Conservation (phyloP, 768 basidiomycete genomes). For the Psilocybe sp. region DNA sequence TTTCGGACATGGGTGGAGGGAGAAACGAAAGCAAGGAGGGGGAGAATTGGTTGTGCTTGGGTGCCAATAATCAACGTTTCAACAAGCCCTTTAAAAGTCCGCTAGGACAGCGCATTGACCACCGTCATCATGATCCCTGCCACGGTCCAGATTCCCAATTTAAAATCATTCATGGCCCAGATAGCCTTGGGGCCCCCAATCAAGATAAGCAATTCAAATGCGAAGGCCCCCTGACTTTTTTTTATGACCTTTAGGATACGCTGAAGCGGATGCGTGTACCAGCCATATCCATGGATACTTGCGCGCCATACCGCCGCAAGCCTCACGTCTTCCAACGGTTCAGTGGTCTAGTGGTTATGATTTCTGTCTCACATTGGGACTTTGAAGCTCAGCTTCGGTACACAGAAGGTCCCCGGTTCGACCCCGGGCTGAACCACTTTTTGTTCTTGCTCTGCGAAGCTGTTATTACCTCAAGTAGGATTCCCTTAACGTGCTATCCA, state of each 20-base stretch:
- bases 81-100: conserved; percentile 40
- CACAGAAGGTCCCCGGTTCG: conserved; percentile 44
- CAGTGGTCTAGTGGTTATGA: conserved; percentile 45
- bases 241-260: too few species aligned
- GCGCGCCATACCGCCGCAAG: too few species aligned
- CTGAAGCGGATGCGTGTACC: too few species aligned
- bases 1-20: conserved; percentile 38
- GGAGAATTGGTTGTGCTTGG: conserved; percentile 31
- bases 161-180: too few species aligned
- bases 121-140: conserved; percentile 20
- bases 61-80: conserved; percentile 26
- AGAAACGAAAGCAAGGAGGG: conserved; percentile 19
- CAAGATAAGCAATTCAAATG: too few species aligned
- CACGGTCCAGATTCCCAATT: too few species aligned
- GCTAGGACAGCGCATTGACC: conserved; percentile 44
- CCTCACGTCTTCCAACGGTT: conserved; percentile 7
- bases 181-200: too few species aligned
- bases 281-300: too few species aligned
- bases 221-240: too few species aligned
- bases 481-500: too few species aligned
- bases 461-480: too few species aligned
- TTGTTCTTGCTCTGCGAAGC: too few species aligned
- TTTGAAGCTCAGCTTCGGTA: conserved; percentile 5
- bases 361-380: conserved; percentile 37
- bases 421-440: conserved; percentile 40